These are phyloP conservation scores for Macadamia integrifolia DNA, from an alignment of 164 flowering plant species.

Conservation along the genomic window DNA sequence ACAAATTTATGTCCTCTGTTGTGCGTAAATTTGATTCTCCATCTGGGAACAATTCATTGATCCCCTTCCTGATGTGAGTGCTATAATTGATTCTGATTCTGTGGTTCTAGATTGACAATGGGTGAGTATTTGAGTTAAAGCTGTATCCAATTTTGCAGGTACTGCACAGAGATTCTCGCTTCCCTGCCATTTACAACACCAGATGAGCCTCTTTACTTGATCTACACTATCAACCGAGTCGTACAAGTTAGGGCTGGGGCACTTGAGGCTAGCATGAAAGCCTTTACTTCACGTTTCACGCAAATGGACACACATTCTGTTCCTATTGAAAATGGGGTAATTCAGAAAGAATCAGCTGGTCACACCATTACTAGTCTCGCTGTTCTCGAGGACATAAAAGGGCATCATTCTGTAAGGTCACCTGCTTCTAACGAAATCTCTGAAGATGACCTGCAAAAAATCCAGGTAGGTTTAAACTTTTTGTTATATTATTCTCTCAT, in stretches of 20 bases:
- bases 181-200: slow-evolving; percentile 74
- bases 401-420: slow-evolving; percentile 17
- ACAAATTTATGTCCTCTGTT: slow-evolving; percentile 92
- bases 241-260: slow-evolving; percentile 88
- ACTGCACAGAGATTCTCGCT: slow-evolving; percentile 89
- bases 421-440: slow-evolving; percentile 27
- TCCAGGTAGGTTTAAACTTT: slow-evolving; percentile 46
- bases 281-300: slow-evolving; percentile 31
- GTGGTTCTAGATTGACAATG: not conserved
- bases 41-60: slow-evolving; percentile 34
- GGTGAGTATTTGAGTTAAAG: slow-evolving; percentile 9
- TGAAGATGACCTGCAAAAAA: slow-evolving; percentile 45
- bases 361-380: slow-evolving; percentile 14
- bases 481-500: not conserved
- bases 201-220: slow-evolving; percentile 93
- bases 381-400: slow-evolving; percentile 27
- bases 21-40: slow-evolving; percentile 84
- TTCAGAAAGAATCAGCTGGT: slow-evolving; percentile 17
- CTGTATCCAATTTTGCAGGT: slow-evolving; percentile 39
- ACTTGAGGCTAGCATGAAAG: slow-evolving; percentile 80
- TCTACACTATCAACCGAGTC: slow-evolving; percentile 81
- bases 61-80: slow-evolving; percentile 81
- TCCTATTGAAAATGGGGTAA: slow-evolving; percentile 39
- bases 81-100: not conserved
- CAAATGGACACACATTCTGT: slow-evolving; percentile 27